Percentiles rank a stretch among this genome's conserved stretches.
Conservation (phyloP, 352 stramenopile species). For the Detonula confervacea region DNA sequence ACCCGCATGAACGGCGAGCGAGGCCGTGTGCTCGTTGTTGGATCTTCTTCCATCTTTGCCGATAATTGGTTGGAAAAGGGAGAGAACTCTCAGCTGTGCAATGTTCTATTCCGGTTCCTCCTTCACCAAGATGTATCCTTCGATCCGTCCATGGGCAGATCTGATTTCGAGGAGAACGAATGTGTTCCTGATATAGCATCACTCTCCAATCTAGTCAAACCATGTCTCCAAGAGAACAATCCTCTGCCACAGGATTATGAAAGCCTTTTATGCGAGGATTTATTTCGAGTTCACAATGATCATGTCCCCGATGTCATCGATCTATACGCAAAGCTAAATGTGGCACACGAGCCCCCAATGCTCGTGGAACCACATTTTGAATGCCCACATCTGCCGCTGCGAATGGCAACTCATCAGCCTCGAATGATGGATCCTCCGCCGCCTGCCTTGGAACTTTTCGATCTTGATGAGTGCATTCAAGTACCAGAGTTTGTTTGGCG, state of each 20-base stretch:
- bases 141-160: conserved; percentile 46
- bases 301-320: conserved; percentile 93
- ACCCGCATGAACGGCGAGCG: conserved; percentile 14
- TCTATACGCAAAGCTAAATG: conserved; percentile 90
- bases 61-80: conserved; percentile 96
- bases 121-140: conserved; percentile 85
- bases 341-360: conserved; percentile 94
- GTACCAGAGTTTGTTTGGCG: conserved; percentile 90
- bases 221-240: conserved; percentile 94
- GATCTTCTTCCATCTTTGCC: conserved; percentile 92
- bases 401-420: conserved; percentile 93
- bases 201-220: conserved; percentile 91
- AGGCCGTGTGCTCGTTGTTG: conserved; percentile 88
- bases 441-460: conserved; percentile 94
- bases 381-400: conserved; percentile 91
- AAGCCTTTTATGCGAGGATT: conserved; percentile 90
- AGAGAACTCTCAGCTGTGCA: conserved; percentile 90
- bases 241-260: conserved; percentile 94
- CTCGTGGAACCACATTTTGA: conserved; percentile 96
- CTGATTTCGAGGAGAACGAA: conserved; percentile 60
- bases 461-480: conserved; percentile 97
- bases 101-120: conserved; percentile 93
- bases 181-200: conserved; percentile 93
- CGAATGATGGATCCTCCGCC: conserved; percentile 89
- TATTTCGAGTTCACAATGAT: conserved; percentile 95